phyloP scores from a whole-genome alignment of 768 basidiomycete genomes.

The Suillus ampliporus region DNA sequence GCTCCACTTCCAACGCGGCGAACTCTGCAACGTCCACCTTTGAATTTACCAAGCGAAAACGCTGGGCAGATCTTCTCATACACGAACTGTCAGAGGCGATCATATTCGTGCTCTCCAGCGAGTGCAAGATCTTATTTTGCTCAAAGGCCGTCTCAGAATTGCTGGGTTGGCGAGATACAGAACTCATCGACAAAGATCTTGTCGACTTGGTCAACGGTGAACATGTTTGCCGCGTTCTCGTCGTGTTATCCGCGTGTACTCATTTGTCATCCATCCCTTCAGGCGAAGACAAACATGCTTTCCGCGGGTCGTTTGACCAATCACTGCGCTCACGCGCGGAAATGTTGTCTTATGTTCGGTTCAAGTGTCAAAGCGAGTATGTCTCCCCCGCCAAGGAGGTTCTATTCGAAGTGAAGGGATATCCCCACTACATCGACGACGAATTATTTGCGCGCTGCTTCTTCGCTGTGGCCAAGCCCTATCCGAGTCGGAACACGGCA shows the following conservation, averaged over 20 bases:
- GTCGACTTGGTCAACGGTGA: conserved; percentile 67
- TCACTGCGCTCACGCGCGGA: conserved; percentile 56
- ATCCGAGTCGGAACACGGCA: conserved; percentile 73
- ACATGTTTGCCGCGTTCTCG: conserved; percentile 23
- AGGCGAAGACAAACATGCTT: conserved; percentile 63
- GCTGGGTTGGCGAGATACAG: conserved; percentile 77
- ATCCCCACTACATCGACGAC: conserved; percentile 54
- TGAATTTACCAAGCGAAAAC: conserved; percentile 87
- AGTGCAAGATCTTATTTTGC: conserved; percentile 71
- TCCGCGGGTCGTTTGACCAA: conserved; percentile 55
- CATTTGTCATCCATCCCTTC: conserved; percentile 13
- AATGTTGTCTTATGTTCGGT: conserved; percentile 62
- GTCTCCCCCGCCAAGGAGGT: conserved; percentile 47
- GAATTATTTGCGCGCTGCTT: conserved; percentile 59
- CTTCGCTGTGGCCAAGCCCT: conserved; percentile 78
- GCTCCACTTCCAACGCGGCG: background rate
- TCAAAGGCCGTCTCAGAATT: conserved; percentile 70
- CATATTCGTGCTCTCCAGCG: conserved; percentile 68
- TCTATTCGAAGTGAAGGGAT: conserved; percentile 75
- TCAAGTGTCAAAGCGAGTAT: conserved; percentile 54
- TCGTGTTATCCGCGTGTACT: conserved; percentile 14
- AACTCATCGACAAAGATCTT: conserved; percentile 73
- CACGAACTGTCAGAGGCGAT: conserved; percentile 78
- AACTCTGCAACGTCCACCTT: conserved; percentile 43
- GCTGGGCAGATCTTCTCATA: conserved; percentile 83